Conservation (phyloP, 148 eudicot species). For the Amaranthus palmeri region DNA sequence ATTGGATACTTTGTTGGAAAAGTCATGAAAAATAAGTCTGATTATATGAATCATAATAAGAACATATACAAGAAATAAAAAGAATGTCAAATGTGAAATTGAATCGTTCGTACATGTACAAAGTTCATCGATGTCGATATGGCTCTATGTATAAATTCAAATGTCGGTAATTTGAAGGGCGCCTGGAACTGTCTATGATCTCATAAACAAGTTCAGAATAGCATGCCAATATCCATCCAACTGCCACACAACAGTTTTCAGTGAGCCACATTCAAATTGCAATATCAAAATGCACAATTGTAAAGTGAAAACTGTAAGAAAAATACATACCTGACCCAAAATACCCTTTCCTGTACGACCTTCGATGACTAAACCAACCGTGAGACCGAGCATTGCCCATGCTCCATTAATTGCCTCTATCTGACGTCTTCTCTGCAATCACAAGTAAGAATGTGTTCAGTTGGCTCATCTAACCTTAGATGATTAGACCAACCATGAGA, state of each 20-base stretch:
- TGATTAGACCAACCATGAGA: too few relatives aligned
- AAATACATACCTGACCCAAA: slow-evolving; percentile 56
- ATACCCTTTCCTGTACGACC: slow-evolving; percentile 74
- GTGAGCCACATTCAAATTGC: neutral
- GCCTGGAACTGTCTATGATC: slow-evolving; percentile 24
- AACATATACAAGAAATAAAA: neutral
- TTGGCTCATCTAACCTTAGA: too few relatives aligned
- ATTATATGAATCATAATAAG: slow-evolving; percentile 5
- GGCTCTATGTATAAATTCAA: neutral
- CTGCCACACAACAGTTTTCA: slow-evolving; percentile 32
- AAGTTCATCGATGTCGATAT: neutral
- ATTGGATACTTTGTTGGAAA: neutral
- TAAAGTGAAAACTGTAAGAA: neutral
- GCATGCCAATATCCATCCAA: slow-evolving; percentile 63
- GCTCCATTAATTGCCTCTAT: slow-evolving; percentile 97
- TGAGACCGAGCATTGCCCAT: slow-evolving; percentile 98
- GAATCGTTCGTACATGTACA: slow-evolving; percentile 7
- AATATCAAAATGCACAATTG: neutral
- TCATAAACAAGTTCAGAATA: slow-evolving; percentile 39
- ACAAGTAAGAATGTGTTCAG: neutral
- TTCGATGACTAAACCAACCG: slow-evolving; percentile 78
- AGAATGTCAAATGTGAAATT: neutral
- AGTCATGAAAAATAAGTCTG: neutral
- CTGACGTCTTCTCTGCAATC: slow-evolving; percentile 52
- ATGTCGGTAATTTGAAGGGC: neutral